Conservation (phyloP, 768 basidiomycete genomes). For the Mycena epipterygia region DNA sequence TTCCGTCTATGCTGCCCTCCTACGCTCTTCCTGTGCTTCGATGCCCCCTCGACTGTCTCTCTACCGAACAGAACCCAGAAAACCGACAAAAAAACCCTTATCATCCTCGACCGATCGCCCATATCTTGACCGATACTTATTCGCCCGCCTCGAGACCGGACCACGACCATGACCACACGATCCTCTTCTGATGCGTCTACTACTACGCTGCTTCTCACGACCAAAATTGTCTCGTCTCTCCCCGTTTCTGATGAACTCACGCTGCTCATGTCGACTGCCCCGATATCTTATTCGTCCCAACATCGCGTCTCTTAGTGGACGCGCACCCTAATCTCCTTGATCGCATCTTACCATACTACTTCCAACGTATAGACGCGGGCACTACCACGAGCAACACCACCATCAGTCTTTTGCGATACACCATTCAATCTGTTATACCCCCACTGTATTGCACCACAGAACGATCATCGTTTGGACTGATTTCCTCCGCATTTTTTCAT, state of each 20-base stretch:
- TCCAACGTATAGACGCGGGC: constrained; percentile 34
- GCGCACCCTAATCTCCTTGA: constrained; percentile 35
- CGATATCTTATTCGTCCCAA: constrained; percentile 45
- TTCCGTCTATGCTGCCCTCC: constrained; percentile 14
- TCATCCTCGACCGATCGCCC: constrained; percentile 12
- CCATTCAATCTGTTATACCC: constrained; percentile 35
- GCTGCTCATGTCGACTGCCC: constrained; percentile 59
- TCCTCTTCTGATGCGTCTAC: constrained; percentile 30
- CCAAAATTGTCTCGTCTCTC: constrained; percentile 63
- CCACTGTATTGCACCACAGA: constrained; percentile 49
- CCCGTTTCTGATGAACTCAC: constrained; percentile 55
- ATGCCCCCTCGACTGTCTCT: neutral
- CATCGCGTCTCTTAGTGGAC: constrained; percentile 37
- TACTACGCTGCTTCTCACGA: constrained; percentile 76
- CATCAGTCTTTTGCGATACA: constrained; percentile 53
- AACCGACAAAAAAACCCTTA: constrained; percentile 33
- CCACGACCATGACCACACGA: constrained; percentile 40
- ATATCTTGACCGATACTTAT: constrained; percentile 34
- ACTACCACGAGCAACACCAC: constrained; percentile 33
- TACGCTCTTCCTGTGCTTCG: constrained; percentile 11
- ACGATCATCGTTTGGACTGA: constrained; percentile 46
- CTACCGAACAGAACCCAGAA: constrained; percentile 27
- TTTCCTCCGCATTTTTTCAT: constrained; percentile 27
- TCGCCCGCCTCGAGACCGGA: constrained; percentile 30
- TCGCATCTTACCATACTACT: constrained; percentile 32